Base-by-base conservation (phyloP, 2,329 filamentous ascomycete species). In the Epichloe hybrida region DNA sequence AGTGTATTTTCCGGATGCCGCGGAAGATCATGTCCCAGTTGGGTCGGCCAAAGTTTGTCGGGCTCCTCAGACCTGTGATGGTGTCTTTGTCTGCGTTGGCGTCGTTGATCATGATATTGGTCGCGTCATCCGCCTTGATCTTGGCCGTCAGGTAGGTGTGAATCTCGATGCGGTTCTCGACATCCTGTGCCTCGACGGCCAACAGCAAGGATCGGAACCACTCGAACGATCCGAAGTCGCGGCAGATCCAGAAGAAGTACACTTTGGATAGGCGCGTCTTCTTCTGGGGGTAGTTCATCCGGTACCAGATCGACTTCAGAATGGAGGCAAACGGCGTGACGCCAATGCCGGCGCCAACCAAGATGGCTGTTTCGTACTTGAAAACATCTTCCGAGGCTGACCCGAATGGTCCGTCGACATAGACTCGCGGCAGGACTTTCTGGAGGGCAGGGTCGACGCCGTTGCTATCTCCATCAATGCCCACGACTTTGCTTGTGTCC, bases 21-120 rank as follows among this genome's bases (percentile, higher is more conserved):
- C 86, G 79, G 72, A 93, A 93, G 60, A 94, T 86, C 79, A 88
- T 88, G 63, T 93, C 86, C 88, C 88, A 93, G 69, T 93, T 91
- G 15, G 88, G 88, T 23, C 86, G 75, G 50, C 88, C 88, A 64
- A 93, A 89, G 71, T 89, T 93, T 42, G 87, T 93, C 20, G 86
- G 86, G 50, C 86, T 84, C 46, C 86, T 77, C 34, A 93, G 76
- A 50, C 88, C 87, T 0, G 87, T 93, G 64, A 93, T 90, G 60
- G 86, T 81, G 65, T 93, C 86, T 66, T 84, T 85, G 64, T 91
- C 85, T 57, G 84, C 84, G 62, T 89, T 87, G 64, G 83, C 86
- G 60, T 90, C 86, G 70, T 91, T 90, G 74, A 91, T 89, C 86
- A 91, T 91, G 70, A 93, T 91, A 70, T 93, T 91, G 44, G 86